phyloP scores from a whole-genome alignment of 306 rosid genomes.

The Leucaena leucocephala region DNA sequence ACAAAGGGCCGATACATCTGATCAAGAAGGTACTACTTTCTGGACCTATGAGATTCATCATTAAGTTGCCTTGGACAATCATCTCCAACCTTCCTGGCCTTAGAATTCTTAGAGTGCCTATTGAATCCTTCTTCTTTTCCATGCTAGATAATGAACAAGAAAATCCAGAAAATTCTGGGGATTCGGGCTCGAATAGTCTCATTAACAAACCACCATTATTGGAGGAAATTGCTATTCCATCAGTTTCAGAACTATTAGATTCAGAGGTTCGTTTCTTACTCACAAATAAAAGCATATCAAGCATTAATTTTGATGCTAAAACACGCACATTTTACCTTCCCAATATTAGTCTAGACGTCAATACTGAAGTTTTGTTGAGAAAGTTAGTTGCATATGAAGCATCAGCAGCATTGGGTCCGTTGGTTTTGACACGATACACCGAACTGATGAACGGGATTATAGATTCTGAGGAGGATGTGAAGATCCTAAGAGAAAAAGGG shows the following conservation, averaged over 20 bases:
- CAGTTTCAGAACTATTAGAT: conserved; percentile 49
- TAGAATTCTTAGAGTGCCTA: conserved; percentile 41
- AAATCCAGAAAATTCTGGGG: background rate
- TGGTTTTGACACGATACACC: conserved; percentile 66
- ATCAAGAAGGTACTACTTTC: conserved; percentile 38
- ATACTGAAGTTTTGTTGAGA: conserved; percentile 60
- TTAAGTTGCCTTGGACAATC: conserved; percentile 68
- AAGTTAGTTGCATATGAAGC: conserved; percentile 82
- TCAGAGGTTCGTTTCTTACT: conserved; percentile 58
- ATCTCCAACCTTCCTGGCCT: conserved; percentile 61
- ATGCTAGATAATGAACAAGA: conserved; percentile 32
- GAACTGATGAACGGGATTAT: conserved; percentile 82
- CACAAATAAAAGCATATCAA: conserved; percentile 49
- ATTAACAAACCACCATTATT: conserved; percentile 54
- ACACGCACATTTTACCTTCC: conserved; percentile 61
- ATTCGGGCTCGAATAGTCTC: conserved; percentile 26
- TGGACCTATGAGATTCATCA: conserved; percentile 51
- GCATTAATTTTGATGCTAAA: conserved; percentile 51
- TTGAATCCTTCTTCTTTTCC: conserved; percentile 35
- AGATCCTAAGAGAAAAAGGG: conserved; percentile 57
- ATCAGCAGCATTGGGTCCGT: conserved; percentile 59
- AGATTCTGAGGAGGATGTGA: conserved; percentile 69
- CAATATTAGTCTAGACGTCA: conserved; percentile 51
- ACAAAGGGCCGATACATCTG: conserved; percentile 51
- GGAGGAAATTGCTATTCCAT: conserved; percentile 75